Base-by-base conservation (phyloP, 768 basidiomycete species). In the Termitomyces sp. region DNA sequence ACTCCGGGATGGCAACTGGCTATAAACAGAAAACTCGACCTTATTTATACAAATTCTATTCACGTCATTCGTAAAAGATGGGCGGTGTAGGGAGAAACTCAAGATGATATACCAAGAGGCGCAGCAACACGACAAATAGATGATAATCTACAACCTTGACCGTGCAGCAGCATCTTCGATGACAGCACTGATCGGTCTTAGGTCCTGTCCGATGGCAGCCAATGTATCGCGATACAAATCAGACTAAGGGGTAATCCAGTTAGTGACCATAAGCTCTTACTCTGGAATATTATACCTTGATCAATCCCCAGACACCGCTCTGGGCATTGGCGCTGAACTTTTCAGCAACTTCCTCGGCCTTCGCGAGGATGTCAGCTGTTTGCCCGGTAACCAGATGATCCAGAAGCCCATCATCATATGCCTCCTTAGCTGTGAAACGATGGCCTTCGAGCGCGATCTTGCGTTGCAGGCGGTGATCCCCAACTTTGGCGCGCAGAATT, bases 391-490 rank as follows among this genome's bases (percentile, higher is more conserved):
- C 86, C 34, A 93, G 65, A 56, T 85, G 74, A 68, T 95, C 94
- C 20, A 95, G 71, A 13, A 94, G 71, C 4, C 88, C 88, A 20
- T 76, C 78, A 20, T 79, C 71, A 8, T 86, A 75, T 2, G 90
- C 87, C 66, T 95, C 93, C 6, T 72, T 56, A 2, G 93, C 83
- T 0, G 87, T 84, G 68, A 91, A 95, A 42, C 89, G 81, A 64
- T 91, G 81, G 0, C 90, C 94, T 64, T 93, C 91, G 2, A 95
- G 76, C 13, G 85, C 84, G 43, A 93, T 85, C 65, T 89, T 88
- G 50, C 91, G 85, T 8, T 84, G 79, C 12, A 85, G 64, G 26
- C 72, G 72, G 16, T 80, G 79, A 62, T 84, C 78, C 8, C 85
- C 79, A 6, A 91, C 73, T 64, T 93, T 94, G 26, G 82, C 81